A percentile compares a stretch with the other conserved stretches of the same genome.
phyloP scores from a whole-genome alignment of 768 basidiomycete genomes.

The Lentinula boryana region DNA sequence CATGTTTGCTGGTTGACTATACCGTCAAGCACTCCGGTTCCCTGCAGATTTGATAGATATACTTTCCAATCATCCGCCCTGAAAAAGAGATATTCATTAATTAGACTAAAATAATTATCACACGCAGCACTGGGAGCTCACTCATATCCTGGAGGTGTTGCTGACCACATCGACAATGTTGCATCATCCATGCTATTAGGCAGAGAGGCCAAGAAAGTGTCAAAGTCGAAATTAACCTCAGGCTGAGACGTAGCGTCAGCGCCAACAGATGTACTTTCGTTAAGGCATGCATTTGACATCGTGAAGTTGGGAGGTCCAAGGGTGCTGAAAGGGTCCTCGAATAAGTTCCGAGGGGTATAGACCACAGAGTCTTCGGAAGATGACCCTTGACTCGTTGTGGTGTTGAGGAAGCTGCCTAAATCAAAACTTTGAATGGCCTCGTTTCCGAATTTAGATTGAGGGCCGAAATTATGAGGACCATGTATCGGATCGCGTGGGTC shows the following conservation, averaged over 20 bases:
- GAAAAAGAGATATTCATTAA: slow-evolving; percentile 8
- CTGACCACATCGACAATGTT: slow-evolving; percentile 58
- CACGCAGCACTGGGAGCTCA: slow-evolving; percentile 24
- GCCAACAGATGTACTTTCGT: background rate
- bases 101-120: background rate
- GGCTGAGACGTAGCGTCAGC: background rate
- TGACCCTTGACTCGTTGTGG: background rate
- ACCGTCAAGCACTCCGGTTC: background rate
- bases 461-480: background rate
- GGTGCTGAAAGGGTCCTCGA: background rate
- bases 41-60: slow-evolving; percentile 33
- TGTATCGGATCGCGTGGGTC: background rate
- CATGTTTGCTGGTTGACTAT: background rate
- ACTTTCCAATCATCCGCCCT: slow-evolving; percentile 39
- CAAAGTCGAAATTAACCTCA: background rate
- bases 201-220: slow-evolving; percentile 16
- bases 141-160: slow-evolving; percentile 56
- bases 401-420: background rate
- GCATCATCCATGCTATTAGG: slow-evolving; percentile 35
- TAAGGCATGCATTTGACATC: background rate
- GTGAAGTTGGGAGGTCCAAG: background rate
- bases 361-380: background rate
- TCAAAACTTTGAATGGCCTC: background rate
- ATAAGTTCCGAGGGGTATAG: background rate
- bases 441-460: background rate